Evolutionary conservation across 1,284 basidiomycete species (phyloP).

Genomic region (Leccinum glutinopallens): DNA sequence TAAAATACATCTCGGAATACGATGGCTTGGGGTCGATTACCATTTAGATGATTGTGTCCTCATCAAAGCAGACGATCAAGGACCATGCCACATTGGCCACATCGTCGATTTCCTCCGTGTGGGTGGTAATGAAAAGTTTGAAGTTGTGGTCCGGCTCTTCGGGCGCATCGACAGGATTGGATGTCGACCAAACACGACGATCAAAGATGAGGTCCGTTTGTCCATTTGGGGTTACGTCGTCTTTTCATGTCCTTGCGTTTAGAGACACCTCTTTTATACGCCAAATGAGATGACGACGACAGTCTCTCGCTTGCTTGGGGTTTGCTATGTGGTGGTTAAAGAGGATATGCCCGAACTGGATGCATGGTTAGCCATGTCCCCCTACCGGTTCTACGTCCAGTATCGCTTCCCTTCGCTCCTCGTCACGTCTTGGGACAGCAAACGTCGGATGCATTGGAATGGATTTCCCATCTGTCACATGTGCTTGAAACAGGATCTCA

Average conservation of each 20-base stretch:
- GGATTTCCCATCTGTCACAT: conserved; percentile 47
- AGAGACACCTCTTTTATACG: conserved; percentile 43
- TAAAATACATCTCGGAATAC: conserved; percentile 41
- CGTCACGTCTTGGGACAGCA: conserved; percentile 43
- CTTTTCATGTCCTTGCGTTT: conserved; percentile 6
- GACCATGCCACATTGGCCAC: conserved; percentile 42
- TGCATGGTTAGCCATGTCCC: conserved; percentile 53
- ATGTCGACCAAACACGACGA: conserved; percentile 26
- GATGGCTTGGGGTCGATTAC: conserved; percentile 46
- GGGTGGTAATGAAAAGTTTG: conserved; percentile 4
- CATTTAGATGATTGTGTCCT: conserved; percentile 60
- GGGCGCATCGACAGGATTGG: conserved; percentile 39
- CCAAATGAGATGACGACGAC: conserved; percentile 40
- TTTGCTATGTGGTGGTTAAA: conserved; percentile 50
- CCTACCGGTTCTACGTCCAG: conserved; percentile 56
- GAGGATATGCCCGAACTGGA: conserved; percentile 38
- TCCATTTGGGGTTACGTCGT: background rate
- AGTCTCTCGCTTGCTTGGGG: conserved; percentile 44
- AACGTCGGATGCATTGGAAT: conserved; percentile 31
- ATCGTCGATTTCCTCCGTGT: conserved; percentile 30
- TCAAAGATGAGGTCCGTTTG: conserved; percentile 43
- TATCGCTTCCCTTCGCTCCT: conserved; percentile 49
- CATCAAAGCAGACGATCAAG: conserved; percentile 39
- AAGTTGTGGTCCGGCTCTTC: conserved; percentile 34
- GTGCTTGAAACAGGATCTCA: conserved; percentile 44